Evolutionary conservation across 768 basidiomycete species (phyloP).

Genomic region (Pleurotus giganteus): DNA sequence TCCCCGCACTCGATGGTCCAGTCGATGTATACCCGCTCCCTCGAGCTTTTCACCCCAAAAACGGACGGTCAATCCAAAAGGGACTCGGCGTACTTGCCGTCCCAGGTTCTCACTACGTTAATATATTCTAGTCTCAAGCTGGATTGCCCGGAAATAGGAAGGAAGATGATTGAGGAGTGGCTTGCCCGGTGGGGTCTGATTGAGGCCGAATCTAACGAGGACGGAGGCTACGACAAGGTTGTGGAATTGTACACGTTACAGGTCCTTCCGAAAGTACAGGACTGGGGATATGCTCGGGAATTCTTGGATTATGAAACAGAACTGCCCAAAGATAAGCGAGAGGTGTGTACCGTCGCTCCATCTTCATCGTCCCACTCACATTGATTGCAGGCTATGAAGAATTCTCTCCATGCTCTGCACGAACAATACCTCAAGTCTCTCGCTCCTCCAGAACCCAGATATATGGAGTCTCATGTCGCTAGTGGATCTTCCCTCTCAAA

Average conservation of each 20-base stretch:
- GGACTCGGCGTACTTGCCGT: conserved; percentile 59
- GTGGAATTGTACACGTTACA: conserved; percentile 76
- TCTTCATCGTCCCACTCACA: conserved; percentile 9
- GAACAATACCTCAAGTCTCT: conserved; percentile 33
- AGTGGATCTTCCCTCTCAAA: conserved; percentile 4
- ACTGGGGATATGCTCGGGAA: conserved; percentile 80
- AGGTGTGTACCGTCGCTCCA: conserved; percentile 38
- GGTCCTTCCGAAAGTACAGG: conserved; percentile 66
- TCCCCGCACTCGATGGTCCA: conserved; percentile 59
- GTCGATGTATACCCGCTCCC: conserved; percentile 60
- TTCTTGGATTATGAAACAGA: conserved; percentile 76
- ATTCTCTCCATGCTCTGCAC: conserved; percentile 39
- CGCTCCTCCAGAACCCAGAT: conserved; percentile 18
- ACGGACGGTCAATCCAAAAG: conserved; percentile 29
- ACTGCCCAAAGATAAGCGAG: conserved; percentile 44
- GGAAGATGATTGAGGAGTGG: conserved; percentile 78
- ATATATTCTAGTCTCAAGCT: conserved; percentile 69
- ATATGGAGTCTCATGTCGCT: not conserved
- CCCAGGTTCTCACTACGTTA: conserved; percentile 68
- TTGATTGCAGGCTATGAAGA: conserved; percentile 33
- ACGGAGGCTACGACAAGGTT: conserved; percentile 65
- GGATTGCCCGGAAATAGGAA: conserved; percentile 56
- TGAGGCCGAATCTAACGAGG: conserved; percentile 29
- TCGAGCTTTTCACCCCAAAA: conserved; percentile 63
- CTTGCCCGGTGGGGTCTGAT: conserved; percentile 52